Base-by-base conservation (phyloP, 1,284 basidiomycete genomes). In the Puccinia horiana region DNA sequence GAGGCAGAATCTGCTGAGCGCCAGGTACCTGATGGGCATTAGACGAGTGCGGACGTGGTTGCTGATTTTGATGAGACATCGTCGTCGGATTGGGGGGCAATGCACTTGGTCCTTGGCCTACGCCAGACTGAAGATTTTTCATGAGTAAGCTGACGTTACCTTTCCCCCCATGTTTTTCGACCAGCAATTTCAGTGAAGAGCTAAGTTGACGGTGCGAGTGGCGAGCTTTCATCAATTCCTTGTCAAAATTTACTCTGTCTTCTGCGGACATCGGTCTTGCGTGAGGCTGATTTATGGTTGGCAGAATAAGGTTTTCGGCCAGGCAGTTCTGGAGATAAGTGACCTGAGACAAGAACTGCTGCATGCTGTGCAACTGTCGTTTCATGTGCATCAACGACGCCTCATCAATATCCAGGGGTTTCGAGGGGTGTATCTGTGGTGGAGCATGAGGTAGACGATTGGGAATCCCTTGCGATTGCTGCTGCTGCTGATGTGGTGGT, bases 1-100 rank as follows among this genome's bases (percentile, higher is more conserved):
- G 37, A n/a, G 42, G 23, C 8, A 73, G 44, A 29, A 72, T 58
- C 54, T 63, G 56, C 14, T 63, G 70, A n/a, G 42, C 26, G 4
- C 35, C 58, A 26, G 61, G 26, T 20, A n/a, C 52, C n/a, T 63
- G 79, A 42, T 81, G 70, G 18, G 56, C 70, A 44, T 49, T 81
- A 47, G 69, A 74, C 26, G 79, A 81, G 26, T 56, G 69, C 9
- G 79, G 79, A 35, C 79, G 79, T 18, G 70, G n/a, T 73, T 72
- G 65, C n/a, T 73, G 79, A 74, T 29, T 63, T n/a, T 37, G 54
- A 52, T 61, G 67, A 3, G 42, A 14, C 16, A 49, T 49, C 16
- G 32, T 29, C 29, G 70, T 14, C 20, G 70, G 54, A 58, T 81
- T 74, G 26, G 44, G 29, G 47, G 70, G 37, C 26, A 54, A 49